Percentiles rank a stretch among this genome's conserved stretches.
Evolutionary conservation across 169 alveolate genomes (phyloP).

Genomic region (Cyclospora cayetanensis): DNA sequence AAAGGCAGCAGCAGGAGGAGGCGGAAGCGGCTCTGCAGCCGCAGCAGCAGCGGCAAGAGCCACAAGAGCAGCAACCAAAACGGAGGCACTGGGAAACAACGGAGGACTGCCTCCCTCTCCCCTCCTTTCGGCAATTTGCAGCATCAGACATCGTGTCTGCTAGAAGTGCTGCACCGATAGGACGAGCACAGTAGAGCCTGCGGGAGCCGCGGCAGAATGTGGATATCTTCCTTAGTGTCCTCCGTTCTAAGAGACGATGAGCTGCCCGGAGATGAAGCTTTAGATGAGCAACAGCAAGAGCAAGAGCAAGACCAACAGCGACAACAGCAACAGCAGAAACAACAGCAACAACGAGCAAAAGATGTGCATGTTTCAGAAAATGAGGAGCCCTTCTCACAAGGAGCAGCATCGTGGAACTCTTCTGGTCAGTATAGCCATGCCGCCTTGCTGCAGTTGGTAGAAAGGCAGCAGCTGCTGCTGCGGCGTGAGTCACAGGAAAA

Average conservation of each 20-base stretch:
- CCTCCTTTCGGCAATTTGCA: no score
- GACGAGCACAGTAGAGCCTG: conserved; percentile 8
- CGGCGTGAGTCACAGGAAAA: conserved; percentile 51
- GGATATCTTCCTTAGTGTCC: conserved; percentile 45
- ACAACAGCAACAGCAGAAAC: conserved; percentile 14
- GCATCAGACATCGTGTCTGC: no score
- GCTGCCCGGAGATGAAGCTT: conserved; percentile 8
- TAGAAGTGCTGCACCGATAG: no score
- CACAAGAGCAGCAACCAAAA: no score
- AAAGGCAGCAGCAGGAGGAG: not conserved
- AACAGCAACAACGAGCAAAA: not conserved
- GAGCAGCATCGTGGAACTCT: conserved; percentile 8
- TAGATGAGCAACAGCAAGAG: conserved; percentile 30
- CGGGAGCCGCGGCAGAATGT: conserved; percentile 42
- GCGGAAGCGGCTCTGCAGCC: not conserved
- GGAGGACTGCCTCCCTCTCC: no score
- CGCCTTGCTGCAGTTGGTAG: conserved; percentile 48
- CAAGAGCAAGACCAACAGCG: conserved; percentile 38
- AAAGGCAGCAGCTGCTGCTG: conserved; percentile 58
- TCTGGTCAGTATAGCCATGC: conserved; percentile 30
- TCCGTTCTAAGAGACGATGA: conserved; percentile 32
- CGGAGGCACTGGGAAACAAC: no score
- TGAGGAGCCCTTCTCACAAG: not conserved
- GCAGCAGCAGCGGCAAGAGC: conserved; percentile 22
- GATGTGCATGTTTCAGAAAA: not conserved